Evolutionary conservation across 352 stramenopile species (phyloP), one percentile per base, ranked within the genome.

Genomic region (Globisporangium viniferum): DNA sequence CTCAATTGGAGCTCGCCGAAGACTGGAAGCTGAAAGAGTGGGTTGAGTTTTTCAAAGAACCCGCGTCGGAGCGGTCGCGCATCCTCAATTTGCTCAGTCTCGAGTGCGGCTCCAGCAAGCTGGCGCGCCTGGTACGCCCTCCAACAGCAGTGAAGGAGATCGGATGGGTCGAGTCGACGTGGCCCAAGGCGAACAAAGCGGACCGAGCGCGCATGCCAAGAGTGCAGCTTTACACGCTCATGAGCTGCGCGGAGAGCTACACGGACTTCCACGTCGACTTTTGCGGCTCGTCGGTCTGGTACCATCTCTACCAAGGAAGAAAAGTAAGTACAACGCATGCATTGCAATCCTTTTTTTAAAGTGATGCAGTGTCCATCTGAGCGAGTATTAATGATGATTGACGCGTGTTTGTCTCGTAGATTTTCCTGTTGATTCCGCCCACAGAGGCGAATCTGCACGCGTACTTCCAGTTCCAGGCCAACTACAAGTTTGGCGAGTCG

Each of bases 241-340:
- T 84, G 75, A 81, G 73, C 36, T 69, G 75, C 9, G 72, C 64
- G 0, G 76, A 75, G 35, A 84, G 74, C 63, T 84, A 79, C 68
- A 81, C 72, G 14, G 76, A 84, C 58, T 82, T 73, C 60, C 74
- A 80, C 53, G 70, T 82, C n/a, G 75, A 81, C 39, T 79, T 77
- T 64, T 76, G 78, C 15, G 78, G 78, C 41, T 81, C 76, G 3
- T 84, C 76, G 14, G 69, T 82, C 12, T 86, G 78, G 78, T 79
- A 82, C 63, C 71, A 82, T 63, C 65, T 86, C 33, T 73, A 80
- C 55, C 56, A 66, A 46, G 78, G 78, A 15, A 69, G 67, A 35
- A 81, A 84, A 65, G 75, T 82, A 31, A 20, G 70, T 35, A 18
- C 39, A 44, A 44, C 36, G 5, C 5, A 8, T 44, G 18, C 58